Percentiles rank a stretch among this genome's conserved stretches.
These are phyloP conservation scores for Geoglossum glabrum DNA, from an alignment of 495 filamentous ascomycete species.

Conservation along the genomic window DNA sequence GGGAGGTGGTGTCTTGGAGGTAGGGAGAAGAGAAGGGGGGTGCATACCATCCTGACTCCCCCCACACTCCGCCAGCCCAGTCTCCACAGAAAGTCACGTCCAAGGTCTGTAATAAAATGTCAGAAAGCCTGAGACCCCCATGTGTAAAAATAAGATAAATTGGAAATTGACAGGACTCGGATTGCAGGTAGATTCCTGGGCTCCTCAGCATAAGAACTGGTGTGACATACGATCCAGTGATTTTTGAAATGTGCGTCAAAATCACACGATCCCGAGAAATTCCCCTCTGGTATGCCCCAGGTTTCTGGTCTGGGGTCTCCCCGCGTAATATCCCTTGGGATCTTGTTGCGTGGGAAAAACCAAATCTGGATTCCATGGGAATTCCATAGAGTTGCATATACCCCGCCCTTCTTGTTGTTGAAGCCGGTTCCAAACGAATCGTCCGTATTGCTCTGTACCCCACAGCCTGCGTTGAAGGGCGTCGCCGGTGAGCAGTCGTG, in stretches of 20 bases:
- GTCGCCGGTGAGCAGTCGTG: conserved; percentile 27
- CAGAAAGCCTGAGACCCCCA: not conserved
- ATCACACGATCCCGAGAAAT: conserved; percentile 43
- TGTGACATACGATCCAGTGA: conserved; percentile 35
- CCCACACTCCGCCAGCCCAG: conserved; percentile 56
- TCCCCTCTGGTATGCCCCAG: conserved; percentile 50
- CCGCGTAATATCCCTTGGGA: conserved; percentile 35
- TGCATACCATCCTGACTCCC: not conserved
- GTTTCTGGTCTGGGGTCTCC: conserved; percentile 36
- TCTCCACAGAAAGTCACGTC: conserved; percentile 78
- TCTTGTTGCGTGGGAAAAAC: conserved; percentile 47
- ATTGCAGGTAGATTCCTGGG: too few species aligned
- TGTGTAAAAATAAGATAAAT: too few species aligned
- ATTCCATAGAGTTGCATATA: conserved; percentile 66
- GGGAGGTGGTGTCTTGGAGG: not conserved
- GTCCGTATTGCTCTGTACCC: conserved; percentile 20
- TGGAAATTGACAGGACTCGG: too few species aligned
- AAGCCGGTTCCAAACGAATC: conserved; percentile 46
- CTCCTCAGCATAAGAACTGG: not conserved
- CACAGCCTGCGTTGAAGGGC: conserved; percentile 8
- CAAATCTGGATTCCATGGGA: conserved; percentile 45
- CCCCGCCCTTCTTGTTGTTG: conserved; percentile 50
- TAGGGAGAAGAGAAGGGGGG: not conserved
- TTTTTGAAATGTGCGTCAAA: conserved; percentile 44
- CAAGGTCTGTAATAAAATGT: conserved; percentile 26